A percentile compares a stretch with the other conserved stretches of the same genome.
phyloP scores from a whole-genome alignment of 108 stramenopile genomes.

The Cyclotella baltica region DNA sequence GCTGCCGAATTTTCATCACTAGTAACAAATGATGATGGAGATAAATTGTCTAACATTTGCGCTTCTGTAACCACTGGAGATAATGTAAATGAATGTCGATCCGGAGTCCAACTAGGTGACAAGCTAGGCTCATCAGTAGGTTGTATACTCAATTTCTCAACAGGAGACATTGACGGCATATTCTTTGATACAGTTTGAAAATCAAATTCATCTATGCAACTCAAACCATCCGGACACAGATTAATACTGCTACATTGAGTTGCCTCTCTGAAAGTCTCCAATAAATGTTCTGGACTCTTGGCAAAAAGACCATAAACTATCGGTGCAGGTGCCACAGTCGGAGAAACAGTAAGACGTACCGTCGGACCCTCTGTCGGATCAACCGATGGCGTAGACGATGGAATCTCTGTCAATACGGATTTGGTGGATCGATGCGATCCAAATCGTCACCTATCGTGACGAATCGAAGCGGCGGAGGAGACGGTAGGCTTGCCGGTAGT shows the following conservation, averaged over 20 bases:
- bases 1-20: neutral
- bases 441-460: neutral
- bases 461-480: too few relatives aligned
- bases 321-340: neutral
- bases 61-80: neutral
- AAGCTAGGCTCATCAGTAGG: neutral
- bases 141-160: neutral
- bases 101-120: neutral
- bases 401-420: neutral
- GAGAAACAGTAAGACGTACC: neutral
- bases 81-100: neutral
- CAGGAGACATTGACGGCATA: neutral
- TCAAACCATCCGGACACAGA: conserved; percentile 7
- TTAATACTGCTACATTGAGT: neutral
- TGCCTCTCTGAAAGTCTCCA: neutral
- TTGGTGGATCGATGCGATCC: too few relatives aligned
- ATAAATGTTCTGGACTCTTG: neutral
- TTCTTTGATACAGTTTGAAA: neutral
- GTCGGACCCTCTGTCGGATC: conserved; percentile 2
- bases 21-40: neutral
- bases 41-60: neutral
- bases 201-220: neutral
- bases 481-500: too few relatives aligned
- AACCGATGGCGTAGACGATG: neutral
- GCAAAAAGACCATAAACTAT: conserved; percentile 1